phyloP scores from a whole-genome alignment of 768 basidiomycete genomes.

The Phlebiopsis gigantea region DNA sequence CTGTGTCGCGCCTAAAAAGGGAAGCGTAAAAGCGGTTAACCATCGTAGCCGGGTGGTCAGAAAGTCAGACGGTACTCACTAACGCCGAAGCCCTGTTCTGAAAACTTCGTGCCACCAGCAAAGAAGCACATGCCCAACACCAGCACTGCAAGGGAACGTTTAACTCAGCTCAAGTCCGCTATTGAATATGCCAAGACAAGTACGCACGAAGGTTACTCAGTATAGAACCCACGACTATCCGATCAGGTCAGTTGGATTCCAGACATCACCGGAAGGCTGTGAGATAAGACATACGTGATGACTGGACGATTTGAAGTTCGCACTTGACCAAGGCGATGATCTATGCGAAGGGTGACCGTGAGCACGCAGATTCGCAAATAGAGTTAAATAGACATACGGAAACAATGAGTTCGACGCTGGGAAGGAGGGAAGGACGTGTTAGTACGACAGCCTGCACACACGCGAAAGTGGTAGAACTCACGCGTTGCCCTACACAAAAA shows the following conservation, averaged over 20 bases:
- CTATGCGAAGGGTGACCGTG: conserved; percentile 18
- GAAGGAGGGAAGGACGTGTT: conserved; percentile 3
- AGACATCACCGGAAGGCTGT: neutral
- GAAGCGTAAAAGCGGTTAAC: neutral
- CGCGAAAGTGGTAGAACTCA: conserved; percentile 12
- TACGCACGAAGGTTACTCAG: conserved; percentile 38
- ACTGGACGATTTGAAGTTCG: conserved; percentile 39
- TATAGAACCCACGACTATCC: conserved; percentile 40
- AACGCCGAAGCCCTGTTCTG: conserved; percentile 72
- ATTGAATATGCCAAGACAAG: conserved; percentile 2
- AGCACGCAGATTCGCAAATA: neutral
- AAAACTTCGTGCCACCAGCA: conserved; percentile 70
- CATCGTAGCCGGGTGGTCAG: neutral
- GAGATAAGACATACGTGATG: conserved; percentile 31
- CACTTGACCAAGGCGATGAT: conserved; percentile 43
- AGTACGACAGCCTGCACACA: neutral
- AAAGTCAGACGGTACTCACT: conserved; percentile 38
- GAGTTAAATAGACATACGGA: conserved; percentile 25
- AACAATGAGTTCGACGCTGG: conserved; percentile 39
- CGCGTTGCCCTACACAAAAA: conserved; percentile 24
- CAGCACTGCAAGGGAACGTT: conserved; percentile 45
- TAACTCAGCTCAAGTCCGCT: neutral
- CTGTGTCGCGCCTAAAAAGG: conserved; percentile 55
- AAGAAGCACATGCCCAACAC: conserved; percentile 85
- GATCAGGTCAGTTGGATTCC: conserved; percentile 3